phyloP scores from a whole-genome alignment of 805 yeast species.

The Sugiyamaella marilandica region DNA sequence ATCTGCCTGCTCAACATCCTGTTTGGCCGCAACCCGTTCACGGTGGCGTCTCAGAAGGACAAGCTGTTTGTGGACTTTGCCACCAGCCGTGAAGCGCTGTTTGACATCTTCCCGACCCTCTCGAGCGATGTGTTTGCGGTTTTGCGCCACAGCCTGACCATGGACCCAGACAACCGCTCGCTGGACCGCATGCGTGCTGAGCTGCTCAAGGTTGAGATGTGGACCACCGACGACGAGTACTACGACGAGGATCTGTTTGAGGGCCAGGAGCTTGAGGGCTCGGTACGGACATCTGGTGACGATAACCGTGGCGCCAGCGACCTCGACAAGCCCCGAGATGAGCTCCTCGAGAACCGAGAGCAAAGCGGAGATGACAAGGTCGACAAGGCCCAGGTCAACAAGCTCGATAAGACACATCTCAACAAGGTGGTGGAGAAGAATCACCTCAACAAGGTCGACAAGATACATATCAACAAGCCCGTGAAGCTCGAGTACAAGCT shows the following conservation, averaged over 20 bases:
- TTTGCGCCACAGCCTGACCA: conserved; percentile 66
- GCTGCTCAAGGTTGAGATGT: conserved; percentile 52
- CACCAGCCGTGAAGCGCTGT: conserved; percentile 78
- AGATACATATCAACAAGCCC: too few relatives aligned
- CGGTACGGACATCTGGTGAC: conserved; percentile 5
- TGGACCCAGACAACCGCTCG: conserved; percentile 84
- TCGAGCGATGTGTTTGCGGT: conserved; percentile 83
- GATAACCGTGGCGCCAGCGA: neutral
- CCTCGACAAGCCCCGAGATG: too few relatives aligned
- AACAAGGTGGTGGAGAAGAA: neutral
- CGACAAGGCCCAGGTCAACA: neutral
- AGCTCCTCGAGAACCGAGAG: neutral
- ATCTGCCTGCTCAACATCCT: conserved; percentile 75
- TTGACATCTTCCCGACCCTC: conserved; percentile 88
- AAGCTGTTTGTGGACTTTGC: conserved; percentile 82
- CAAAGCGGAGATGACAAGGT: neutral
- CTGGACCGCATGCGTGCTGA: conserved; percentile 57
- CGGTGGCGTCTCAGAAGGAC: conserved; percentile 73
- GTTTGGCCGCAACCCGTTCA: conserved; percentile 86
- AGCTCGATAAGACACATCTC: neutral
- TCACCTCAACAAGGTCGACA: neutral
- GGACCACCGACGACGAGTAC: conserved; percentile 79
- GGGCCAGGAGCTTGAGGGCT: conserved; percentile 29
- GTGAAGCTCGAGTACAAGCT: too few relatives aligned
- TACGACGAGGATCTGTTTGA: conserved; percentile 40